Evolutionary conservation across 75 land plant genomes (phyloP).

Genomic region (Selaginella tamariscina): DNA sequence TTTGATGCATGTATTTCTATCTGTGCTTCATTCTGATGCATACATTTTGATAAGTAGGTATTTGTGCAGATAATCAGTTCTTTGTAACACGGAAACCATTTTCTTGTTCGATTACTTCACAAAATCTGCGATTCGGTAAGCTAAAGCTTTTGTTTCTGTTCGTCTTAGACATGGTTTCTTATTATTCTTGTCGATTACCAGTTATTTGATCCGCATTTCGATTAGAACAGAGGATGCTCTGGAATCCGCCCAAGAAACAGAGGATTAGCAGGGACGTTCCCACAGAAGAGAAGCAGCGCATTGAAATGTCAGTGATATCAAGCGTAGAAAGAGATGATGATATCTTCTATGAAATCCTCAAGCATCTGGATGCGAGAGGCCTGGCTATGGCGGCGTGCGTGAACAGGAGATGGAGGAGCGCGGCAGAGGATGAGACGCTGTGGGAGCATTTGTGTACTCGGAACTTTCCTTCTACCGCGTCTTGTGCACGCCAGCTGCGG

Average conservation of each 20-base stretch:
- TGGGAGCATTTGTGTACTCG: slow-evolving; percentile 59
- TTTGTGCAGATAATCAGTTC: too few species aligned
- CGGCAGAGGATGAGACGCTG: slow-evolving; percentile 55
- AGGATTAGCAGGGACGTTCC: not conserved
- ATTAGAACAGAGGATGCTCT: not conserved
- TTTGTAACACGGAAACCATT: too few species aligned
- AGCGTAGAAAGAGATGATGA: slow-evolving; percentile 28
- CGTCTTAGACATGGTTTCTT: not conserved
- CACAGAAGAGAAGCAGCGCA: not conserved
- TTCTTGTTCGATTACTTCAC: too few species aligned
- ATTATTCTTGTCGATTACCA: not conserved
- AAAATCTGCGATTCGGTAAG: too few species aligned
- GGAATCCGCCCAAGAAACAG: not conserved
- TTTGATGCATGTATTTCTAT: too few species aligned
- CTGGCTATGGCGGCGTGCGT: slow-evolving; percentile 43
- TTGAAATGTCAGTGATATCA: not conserved
- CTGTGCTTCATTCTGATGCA: too few species aligned
- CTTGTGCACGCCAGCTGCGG: slow-evolving; percentile 39
- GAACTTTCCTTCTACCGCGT: slow-evolving; percentile 32
- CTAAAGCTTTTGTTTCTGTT: too few species aligned
- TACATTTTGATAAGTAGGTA: too few species aligned
- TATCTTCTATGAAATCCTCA: slow-evolving; percentile 44
- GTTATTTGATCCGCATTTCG: not conserved
- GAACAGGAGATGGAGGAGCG: slow-evolving; percentile 37
- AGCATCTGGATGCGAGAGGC: slow-evolving; percentile 37